A percentile compares a stretch with the other conserved stretches of the same genome.
These are phyloP conservation scores for Dactylellina haptotyla DNA, from an alignment of 2,329 filamentous ascomycete genomes.

Conservation along the genomic window DNA sequence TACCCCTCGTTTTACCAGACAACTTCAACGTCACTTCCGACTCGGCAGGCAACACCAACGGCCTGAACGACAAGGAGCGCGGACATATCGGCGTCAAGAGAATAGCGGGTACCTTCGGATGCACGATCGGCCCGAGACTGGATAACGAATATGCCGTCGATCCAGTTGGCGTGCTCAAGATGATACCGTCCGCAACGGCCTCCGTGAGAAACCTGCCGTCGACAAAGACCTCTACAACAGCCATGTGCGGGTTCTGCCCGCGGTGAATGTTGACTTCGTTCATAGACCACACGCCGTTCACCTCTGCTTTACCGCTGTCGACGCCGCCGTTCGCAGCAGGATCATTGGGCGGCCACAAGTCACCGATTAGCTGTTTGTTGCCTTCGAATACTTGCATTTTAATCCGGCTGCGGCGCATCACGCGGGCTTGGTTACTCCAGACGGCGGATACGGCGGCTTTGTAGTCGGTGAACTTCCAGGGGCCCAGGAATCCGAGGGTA, in stretches of 20 bases:
- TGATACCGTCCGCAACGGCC: conserved; percentile 92
- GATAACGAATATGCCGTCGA: conserved; percentile 96
- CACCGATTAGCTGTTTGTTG: conserved; percentile 59
- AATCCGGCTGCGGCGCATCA: conserved; percentile 86
- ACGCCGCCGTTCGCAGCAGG: background rate
- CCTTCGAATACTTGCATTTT: conserved; percentile 78
- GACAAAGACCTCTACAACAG: conserved; percentile 89
- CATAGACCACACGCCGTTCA: conserved; percentile 69
- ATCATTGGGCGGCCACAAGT: conserved; percentile 49
- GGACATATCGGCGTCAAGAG: conserved; percentile 95
- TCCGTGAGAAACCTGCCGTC: conserved; percentile 90
- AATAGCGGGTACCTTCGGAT: conserved; percentile 87
- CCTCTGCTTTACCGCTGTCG: conserved; percentile 7
- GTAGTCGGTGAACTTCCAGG: conserved; percentile 95
- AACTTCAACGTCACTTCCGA: conserved; percentile 83
- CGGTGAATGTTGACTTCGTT: conserved; percentile 96
- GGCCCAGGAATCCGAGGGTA: conserved; percentile 90
- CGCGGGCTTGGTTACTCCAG: conserved; percentile 70
- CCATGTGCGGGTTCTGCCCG: conserved; percentile 86
- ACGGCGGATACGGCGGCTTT: conserved; percentile 77
- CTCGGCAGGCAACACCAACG: conserved; percentile 85
- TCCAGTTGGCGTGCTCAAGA: conserved; percentile 91
- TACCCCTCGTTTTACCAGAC: conserved; percentile 80
- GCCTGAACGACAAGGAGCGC: conserved; percentile 88
- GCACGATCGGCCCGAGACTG: conserved; percentile 90